These are phyloP conservation scores for Ephemerocybe angulata DNA, from an alignment of 768 basidiomycete species.

Conservation along the genomic window DNA sequence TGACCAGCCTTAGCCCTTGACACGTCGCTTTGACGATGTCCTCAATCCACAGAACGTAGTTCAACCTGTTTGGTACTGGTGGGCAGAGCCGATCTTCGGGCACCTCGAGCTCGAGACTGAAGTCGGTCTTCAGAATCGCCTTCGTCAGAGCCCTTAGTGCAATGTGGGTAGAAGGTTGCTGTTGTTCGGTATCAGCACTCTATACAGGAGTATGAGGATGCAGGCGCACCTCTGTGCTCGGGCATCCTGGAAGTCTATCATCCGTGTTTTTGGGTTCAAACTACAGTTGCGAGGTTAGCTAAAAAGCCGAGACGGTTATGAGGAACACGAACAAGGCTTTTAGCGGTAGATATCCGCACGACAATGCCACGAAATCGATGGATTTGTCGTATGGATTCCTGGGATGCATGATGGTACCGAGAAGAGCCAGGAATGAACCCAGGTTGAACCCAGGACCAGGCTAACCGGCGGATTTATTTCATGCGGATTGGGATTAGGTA, in stretches of 20 bases:
- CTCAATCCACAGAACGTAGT: conserved; percentile 85
- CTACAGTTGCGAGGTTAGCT: conserved; percentile 16
- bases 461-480: no score
- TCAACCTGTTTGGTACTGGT: conserved; percentile 63
- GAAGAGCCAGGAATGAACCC: not conserved
- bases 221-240: not conserved
- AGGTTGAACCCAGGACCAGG: no score
- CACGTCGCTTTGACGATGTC: conserved; percentile 46
- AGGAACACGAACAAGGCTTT: conserved; percentile 43
- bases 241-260: not conserved
- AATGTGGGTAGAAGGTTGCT: conserved; percentile 10
- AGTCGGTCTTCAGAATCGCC: conserved; percentile 74
- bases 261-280: conserved; percentile 12
- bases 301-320: not conserved
- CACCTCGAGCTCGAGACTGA: conserved; percentile 55
- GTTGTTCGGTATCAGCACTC: conserved; percentile 2
- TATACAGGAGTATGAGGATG: conserved; percentile 12
- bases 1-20: no score
- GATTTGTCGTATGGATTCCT: conserved; percentile 37
- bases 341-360: conserved; percentile 53
- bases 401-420: conserved; percentile 31
- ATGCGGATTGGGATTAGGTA: no score
- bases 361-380: conserved; percentile 59
- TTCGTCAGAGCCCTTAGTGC: conserved; percentile 66
- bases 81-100: conserved; percentile 80